Base-by-base conservation (phyloP, 2,329 filamentous ascomycete genomes). In the Calonectria montana region DNA sequence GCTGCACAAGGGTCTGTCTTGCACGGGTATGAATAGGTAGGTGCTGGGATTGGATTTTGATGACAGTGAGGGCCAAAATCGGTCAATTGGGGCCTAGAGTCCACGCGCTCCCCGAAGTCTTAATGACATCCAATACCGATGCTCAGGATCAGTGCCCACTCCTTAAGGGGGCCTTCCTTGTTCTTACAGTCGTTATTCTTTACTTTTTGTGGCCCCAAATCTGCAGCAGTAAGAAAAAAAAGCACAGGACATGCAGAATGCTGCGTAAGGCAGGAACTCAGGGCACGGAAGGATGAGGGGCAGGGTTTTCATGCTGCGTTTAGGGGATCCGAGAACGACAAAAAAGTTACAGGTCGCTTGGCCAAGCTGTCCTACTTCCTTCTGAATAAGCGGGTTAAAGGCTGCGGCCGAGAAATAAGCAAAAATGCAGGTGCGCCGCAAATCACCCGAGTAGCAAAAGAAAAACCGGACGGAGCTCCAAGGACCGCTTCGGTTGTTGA, bases 81-180 rank as follows among this genome's bases (percentile, higher is more conserved):
- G 13, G 21, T 47, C 16, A 35, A 35, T 35, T 35, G 31, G 31
- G 6, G 13, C 29, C 41, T 12, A 31, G 35, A 59, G 39, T 8
- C 37, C 15, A 35, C 23, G 23, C 23, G 21, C 31, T 10, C n/a
- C 21, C 12, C 13, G 16, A 39, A 13, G 7, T 18, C n/a, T 27
- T 5, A 13, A 23, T 18, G 39, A 5, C 29, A 47, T 48, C 31
- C 45, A 45, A 65, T 39, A 65, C 68, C 65, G 50, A 45, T 39
- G 47, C 63, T 67, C 27, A 68, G 45, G 63, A 66, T 67, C 64
- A 65, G 16, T 66, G 55, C 55, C 70, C 67, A 61, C 71, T 69
- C 63, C 35, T 61, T 65, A 50, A 31, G 25, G 12, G 31, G 45
- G 50, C 69, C 65, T 48, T 59, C 18, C 48, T 66, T 43, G 25